Conservation (phyloP, 805 yeast genomes). For the Saturnispora galanensis region DNA sequence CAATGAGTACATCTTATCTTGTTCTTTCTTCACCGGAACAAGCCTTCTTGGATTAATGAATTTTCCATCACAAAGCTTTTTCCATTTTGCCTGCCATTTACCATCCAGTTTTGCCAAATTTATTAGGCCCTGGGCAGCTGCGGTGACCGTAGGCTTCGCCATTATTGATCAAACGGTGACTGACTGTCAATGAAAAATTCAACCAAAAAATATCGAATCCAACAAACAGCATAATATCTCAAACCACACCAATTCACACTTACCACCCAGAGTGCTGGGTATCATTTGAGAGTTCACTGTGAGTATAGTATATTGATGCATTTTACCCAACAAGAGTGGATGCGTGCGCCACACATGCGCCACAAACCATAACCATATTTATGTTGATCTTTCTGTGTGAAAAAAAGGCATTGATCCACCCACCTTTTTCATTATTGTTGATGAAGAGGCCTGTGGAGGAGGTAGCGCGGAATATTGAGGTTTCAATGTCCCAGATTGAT, state of each 20-base stretch:
- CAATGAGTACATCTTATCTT: constrained; percentile 45
- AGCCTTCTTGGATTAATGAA: constrained; percentile 25
- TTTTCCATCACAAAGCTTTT: constrained; percentile 15
- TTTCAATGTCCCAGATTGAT: constrained; percentile 23
- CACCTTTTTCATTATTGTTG: neutral
- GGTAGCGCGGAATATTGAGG: neutral
- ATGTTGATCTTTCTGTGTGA: neutral
- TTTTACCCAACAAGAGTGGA: no score
- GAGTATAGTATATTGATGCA: no score
- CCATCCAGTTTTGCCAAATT: constrained; percentile 31
- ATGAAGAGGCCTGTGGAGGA: constrained; percentile 1
- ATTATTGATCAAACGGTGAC: neutral
- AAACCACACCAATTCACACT: neutral
- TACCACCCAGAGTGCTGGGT: neutral
- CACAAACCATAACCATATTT: neutral
- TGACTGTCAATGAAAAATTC: neutral
- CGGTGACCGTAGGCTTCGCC: constrained; percentile 6
- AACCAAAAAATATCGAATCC: neutral
- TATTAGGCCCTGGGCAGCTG: constrained; percentile 10
- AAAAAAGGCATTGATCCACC: neutral
- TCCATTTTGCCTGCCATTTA: constrained; percentile 49
- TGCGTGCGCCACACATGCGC: constrained; percentile 2
- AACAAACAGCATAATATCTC: neutral
- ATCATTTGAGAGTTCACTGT: neutral
- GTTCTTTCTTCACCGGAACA: constrained; percentile 9